These are phyloP conservation scores for Didymella arachidicola DNA, from an alignment of 2,329 filamentous ascomycete species.

Conservation along the genomic window DNA sequence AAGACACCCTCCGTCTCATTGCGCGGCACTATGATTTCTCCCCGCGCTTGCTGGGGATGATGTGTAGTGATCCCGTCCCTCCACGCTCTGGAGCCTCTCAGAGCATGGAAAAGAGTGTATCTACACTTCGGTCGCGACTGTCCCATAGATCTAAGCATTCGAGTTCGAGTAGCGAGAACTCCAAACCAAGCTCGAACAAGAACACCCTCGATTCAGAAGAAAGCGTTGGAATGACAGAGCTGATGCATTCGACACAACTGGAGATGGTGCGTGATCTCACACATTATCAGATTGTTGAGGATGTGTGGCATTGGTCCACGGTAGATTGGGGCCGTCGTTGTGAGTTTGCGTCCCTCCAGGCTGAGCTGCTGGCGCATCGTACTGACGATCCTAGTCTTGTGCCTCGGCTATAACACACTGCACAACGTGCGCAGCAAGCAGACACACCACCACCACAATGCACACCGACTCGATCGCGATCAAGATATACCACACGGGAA, in stretches of 20 bases:
- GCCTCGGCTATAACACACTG: conserved; percentile 74
- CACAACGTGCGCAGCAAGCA: conserved; percentile 52
- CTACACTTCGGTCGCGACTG: conserved; percentile 40
- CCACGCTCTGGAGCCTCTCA: conserved; percentile 29
- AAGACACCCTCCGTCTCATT: conserved; percentile 62
- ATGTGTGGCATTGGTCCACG: conserved; percentile 79
- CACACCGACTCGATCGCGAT: conserved; percentile 44
- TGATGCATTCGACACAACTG: conserved; percentile 48
- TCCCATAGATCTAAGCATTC: conserved; percentile 39
- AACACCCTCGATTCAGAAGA: conserved; percentile 42
- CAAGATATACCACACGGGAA: conserved; percentile 58
- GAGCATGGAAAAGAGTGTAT: conserved; percentile 40
- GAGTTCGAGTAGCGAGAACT: conserved; percentile 24
- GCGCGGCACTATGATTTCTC: conserved; percentile 73
- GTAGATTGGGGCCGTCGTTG: conserved; percentile 73
- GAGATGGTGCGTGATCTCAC: conserved; percentile 53
- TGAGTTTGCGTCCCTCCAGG: conserved; percentile 44
- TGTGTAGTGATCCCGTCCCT: conserved; percentile 64
- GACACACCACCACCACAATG: conserved; percentile 25
- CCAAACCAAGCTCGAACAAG: conserved; percentile 23
- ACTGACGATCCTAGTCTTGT: conserved; percentile 62
- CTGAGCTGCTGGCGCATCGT: background rate
- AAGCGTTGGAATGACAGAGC: conserved; percentile 46
- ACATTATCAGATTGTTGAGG: conserved; percentile 68
- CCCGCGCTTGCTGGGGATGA: conserved; percentile 68